phyloP scores from a whole-genome alignment of 2,329 filamentous ascomycete genomes.

The Aspergillus glaucus region DNA sequence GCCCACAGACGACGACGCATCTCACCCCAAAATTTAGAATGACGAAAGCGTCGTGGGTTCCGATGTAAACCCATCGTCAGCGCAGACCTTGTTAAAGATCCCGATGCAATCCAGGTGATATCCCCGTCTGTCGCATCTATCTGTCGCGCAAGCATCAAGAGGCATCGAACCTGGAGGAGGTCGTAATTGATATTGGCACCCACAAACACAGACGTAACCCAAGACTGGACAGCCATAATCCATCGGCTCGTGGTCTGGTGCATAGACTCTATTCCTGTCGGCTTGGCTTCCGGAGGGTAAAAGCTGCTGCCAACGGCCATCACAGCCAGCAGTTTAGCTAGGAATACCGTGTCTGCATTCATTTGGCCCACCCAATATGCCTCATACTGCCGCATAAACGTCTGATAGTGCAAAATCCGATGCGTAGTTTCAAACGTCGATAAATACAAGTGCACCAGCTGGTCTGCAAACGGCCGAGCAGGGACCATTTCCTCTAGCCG shows the following conservation, averaged over 20 bases:
- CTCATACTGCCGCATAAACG: conserved; percentile 52
- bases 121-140: conserved; percentile 25
- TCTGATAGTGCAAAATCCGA: conserved; percentile 53
- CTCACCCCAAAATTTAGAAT: conserved; percentile 36
- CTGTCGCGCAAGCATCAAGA: conserved; percentile 29
- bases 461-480: conserved; percentile 38
- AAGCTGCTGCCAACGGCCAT: conserved; percentile 43
- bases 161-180: conserved; percentile 28
- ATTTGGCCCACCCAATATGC: conserved; percentile 45
- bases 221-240: conserved; percentile 31
- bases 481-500: conserved; percentile 41
- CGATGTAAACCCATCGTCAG: conserved; percentile 40
- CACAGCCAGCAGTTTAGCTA: conserved; percentile 37
- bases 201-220: conserved; percentile 26
- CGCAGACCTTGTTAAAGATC: conserved; percentile 35
- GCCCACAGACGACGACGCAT: conserved; percentile 42
- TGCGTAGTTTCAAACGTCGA: conserved; percentile 52
- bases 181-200: conserved; percentile 24
- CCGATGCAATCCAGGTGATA: conserved; percentile 31
- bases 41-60: conserved; percentile 28
- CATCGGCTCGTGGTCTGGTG: conserved; percentile 43
- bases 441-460: conserved; percentile 50
- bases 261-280: conserved; percentile 30
- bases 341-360: conserved; percentile 40
- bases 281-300: conserved; percentile 14